A percentile compares a stretch with the other conserved stretches of the same genome.
These are phyloP conservation scores for Pythium plurisporium DNA, from an alignment of 352 stramenopile species.

Conservation along the genomic window DNA sequence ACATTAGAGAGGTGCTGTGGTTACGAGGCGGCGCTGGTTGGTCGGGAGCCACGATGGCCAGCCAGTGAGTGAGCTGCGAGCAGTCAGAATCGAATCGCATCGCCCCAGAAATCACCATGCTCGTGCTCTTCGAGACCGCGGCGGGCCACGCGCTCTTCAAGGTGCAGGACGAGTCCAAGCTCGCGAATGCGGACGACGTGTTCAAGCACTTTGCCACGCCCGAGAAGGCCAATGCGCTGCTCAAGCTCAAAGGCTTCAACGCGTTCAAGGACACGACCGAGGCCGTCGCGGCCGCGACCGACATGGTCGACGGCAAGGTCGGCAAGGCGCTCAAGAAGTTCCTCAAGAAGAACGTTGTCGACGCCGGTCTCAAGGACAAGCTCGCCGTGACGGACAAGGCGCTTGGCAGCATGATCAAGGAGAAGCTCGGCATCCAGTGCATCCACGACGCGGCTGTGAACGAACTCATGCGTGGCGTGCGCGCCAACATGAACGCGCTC, in stretches of 20 bases:
- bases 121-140: conserved; percentile 99
- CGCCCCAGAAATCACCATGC: conserved; percentile 75
- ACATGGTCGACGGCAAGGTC: conserved; percentile 97
- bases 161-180: conserved; percentile 93
- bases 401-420: conserved; percentile 96
- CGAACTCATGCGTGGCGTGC: conserved; percentile 97
- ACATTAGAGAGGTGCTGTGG: conserved; percentile 8
- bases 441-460: conserved; percentile 91
- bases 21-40: conserved; percentile 15
- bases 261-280: conserved; percentile 99
- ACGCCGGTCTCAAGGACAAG: conserved; percentile 91
- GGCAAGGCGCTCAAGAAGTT: conserved; percentile 98
- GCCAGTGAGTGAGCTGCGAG: conserved; percentile 5
- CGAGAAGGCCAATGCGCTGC: conserved; percentile 87
- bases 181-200: conserved; percentile 88
- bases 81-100: conserved; percentile 23
- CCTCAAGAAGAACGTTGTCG: conserved; percentile 98
- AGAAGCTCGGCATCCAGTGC: conserved; percentile 94
- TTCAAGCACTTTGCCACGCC: conserved; percentile 90
- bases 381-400: conserved; percentile 97
- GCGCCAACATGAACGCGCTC: conserved; percentile 94
- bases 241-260: conserved; percentile 98
- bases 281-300: conserved; percentile 95
- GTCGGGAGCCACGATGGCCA: conserved; percentile 18
- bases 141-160: conserved; percentile 99